Base-by-base conservation (phyloP, 1,139 yeast genomes). In the Zygoascus sp. region DNA sequence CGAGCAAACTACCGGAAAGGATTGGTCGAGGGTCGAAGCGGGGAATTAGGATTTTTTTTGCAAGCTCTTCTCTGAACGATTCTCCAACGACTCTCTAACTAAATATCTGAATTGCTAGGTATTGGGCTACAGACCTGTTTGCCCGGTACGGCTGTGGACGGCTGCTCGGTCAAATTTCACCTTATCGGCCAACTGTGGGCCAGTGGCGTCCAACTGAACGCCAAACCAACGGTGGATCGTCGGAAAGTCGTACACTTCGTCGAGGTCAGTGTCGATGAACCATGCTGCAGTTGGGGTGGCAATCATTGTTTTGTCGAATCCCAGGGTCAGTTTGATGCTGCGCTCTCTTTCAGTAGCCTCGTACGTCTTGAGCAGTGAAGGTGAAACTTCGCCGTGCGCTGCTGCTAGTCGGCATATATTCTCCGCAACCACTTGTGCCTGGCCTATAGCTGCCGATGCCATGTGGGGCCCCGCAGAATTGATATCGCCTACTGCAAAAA, bases 401-500 rank as follows among this genome's bases (percentile, higher is more conserved):
- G 34, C 40, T 19, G 48, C 45, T n/a, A 44, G 39, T 15, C 44
- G 46, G 32, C 28, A n/a, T 22, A 53, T 45, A 39, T 53, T 53
- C 16, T 46, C 46, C 17, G 51, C 50, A 5, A 46, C 49, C 16
- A 52, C 48, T 7, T 40, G 34, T 5, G 51, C 53, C 41, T 53
- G 55, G 22, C 44, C 50, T 19, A 45, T 43, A 9, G 53, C 53
- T 8, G 54, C 48, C 16, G 53, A 45, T 2, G 54, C 56, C 54
- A 52, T 52, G 27, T 53, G 52, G n/a, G 56, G 56, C 5, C 45
- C 45, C 7, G 32, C 36, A 4, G 47, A 50, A 16, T 34, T 32
- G 32, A 56, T 52, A 36, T 57, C 60, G 22, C 60, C 60, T n/a
- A 57, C 27, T 1, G 58, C 58, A 42, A 56, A 57, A 16, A 57